phyloP scores from a whole-genome alignment of 371 early-diverging fungal species.

The Apophysomyces ossiformis region DNA sequence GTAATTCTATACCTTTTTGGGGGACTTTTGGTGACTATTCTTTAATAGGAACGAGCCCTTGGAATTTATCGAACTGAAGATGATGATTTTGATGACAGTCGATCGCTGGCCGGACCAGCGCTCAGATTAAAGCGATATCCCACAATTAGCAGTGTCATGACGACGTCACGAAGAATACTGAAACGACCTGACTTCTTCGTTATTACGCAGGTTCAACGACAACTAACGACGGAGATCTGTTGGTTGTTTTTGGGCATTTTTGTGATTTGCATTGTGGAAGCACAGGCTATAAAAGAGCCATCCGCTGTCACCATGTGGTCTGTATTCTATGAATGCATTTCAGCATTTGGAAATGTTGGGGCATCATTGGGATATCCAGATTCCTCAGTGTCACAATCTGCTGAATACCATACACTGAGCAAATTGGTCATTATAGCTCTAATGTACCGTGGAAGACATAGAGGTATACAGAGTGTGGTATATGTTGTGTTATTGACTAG shows the following conservation, averaged over 20 bases:
- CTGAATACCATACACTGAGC: constrained; percentile 34
- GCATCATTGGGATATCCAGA: constrained; percentile 43
- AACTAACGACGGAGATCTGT: constrained; percentile 49
- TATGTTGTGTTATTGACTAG: too few relatives aligned
- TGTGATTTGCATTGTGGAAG: constrained; percentile 37
- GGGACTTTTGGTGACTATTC: background rate
- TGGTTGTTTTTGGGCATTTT: constrained; percentile 49
- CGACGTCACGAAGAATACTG: constrained; percentile 31
- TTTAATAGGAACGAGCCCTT: constrained; percentile 48
- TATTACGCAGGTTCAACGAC: constrained; percentile 47
- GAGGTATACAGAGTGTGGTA: constrained; percentile 23
- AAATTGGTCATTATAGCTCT: constrained; percentile 44
- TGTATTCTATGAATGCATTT: constrained; percentile 49
- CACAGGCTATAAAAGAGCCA: constrained; percentile 37
- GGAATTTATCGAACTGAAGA: constrained; percentile 48
- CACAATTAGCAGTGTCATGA: constrained; percentile 34
- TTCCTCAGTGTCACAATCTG: constrained; percentile 42
- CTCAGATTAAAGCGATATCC: constrained; percentile 22
- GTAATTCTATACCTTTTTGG: constrained; percentile 4
- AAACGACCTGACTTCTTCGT: constrained; percentile 50
- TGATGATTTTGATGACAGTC: constrained; percentile 20
- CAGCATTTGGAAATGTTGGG: constrained; percentile 49
- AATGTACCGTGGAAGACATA: constrained; percentile 50
- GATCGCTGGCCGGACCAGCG: constrained; percentile 25
- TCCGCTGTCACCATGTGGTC: constrained; percentile 41